Conservation (phyloP, 352 stramenopile genomes). For the Globisporangium viniferum region DNA sequence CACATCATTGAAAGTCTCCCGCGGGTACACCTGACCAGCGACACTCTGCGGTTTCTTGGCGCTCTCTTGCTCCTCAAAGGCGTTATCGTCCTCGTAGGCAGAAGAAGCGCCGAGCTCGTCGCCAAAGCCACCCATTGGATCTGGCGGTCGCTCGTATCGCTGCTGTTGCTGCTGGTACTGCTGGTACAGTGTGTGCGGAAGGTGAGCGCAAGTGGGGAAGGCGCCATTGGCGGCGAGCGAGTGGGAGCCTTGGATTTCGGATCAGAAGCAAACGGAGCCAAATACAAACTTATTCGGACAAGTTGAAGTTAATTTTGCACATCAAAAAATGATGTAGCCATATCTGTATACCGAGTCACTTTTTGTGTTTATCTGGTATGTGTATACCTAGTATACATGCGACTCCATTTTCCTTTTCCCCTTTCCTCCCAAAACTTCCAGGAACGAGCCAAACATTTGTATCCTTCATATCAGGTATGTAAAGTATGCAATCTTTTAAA, state of each 20-base stretch:
- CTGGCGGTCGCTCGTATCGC: neutral
- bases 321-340: neutral
- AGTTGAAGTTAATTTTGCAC: slow-evolving; percentile 5
- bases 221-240: neutral
- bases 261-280: neutral
- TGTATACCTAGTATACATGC: neutral
- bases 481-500: neutral
- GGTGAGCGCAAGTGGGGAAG: too few relatives aligned
- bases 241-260: neutral
- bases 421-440: neutral
- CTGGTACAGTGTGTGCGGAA: too few relatives aligned
- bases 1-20: neutral
- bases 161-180: neutral
- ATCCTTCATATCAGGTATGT: neutral
- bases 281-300: neutral
- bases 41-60: neutral
- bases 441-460: neutral
- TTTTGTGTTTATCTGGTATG: neutral
- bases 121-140: neutral
- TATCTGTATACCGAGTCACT: neutral
- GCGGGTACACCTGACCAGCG: slow-evolving; percentile 7
- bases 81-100: neutral
- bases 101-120: neutral
- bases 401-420: neutral
- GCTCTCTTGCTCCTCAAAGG: slow-evolving; percentile 6